Conservation (phyloP, 176 grass and related monocot genomes). For the Tillandsia fasciculata region DNA sequence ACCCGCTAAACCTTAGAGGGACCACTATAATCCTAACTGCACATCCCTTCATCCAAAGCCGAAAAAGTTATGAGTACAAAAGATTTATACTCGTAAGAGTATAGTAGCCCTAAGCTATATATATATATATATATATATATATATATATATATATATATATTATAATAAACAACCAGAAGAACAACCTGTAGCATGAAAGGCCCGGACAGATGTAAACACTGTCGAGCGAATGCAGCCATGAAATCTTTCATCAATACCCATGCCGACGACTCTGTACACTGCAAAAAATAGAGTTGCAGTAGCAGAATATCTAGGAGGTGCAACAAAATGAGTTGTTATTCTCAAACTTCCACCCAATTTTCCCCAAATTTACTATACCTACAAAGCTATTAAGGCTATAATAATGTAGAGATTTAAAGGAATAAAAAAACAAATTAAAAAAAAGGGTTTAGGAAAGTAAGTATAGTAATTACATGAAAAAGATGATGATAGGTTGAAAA, state of each 20-base stretch:
- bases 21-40: too few relatives aligned
- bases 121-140: conserved; percentile 13
- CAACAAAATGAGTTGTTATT: neutral
- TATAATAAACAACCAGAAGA: conserved; percentile 19
- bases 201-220: conserved; percentile 34
- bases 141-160: conserved; percentile 13
- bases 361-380: too few relatives aligned
- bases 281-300: conserved; percentile 3
- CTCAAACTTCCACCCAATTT: neutral
- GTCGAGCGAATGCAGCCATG: conserved; percentile 17
- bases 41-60: too few relatives aligned
- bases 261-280: conserved; percentile 40
- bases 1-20: too few relatives aligned
- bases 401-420: conserved; percentile 8
- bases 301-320: neutral
- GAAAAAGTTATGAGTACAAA: too few relatives aligned
- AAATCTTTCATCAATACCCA: conserved; percentile 27
- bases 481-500: conserved; percentile 15
- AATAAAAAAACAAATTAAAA: neutral
- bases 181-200: conserved; percentile 85
- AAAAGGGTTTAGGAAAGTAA: neutral
- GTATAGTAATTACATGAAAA: neutral
- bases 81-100: too few relatives aligned
- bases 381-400: neutral
- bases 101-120: too few relatives aligned